Evolutionary conservation across 169 alveolate genomes (phyloP), one percentile per base, ranked within the genome.

Genomic region (Cyclospora cayetanensis): DNA sequence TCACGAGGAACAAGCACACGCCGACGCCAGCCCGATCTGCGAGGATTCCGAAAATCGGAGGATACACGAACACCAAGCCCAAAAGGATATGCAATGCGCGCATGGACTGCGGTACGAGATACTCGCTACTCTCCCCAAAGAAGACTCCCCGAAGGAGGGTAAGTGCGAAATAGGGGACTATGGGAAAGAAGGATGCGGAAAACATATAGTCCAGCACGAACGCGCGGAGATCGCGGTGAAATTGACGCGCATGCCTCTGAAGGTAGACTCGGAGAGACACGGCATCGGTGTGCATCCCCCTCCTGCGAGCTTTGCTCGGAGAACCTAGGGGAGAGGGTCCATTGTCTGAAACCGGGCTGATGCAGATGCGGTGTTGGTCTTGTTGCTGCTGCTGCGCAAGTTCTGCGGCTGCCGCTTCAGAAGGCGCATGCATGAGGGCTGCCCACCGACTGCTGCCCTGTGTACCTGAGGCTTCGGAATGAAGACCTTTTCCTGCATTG

Each of bases 131-230:
- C 25, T 50, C 79, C 12, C 63, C 79, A 53, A 86, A 68, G 52
- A 41, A 66, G 3, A 86, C 92, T 0, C 85, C 92, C 41, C 92
- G 35, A 15, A 86, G 3, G 20, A 68, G 55, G 3, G 85, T 41
- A 0, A 86, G 22, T 27, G 60, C n/a, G 52, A 86, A 86, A 63
- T 86, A 86, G n/a, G 92, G 92, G 20, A 86, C 34, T 0, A 86
- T 27, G 1, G 84, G 84, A 18, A 42, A 46, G 25, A 41, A 86
- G 34, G 79, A 34, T 18, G 41, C 72, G 31, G 77, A 18, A 7
- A 22, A 42, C 4, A 86, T 39, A 31, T 43, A 29, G 11, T 65
- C 46, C 7, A 34, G 18, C 0, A 35, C 2, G 18, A 68, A 68
- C 18, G 34, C 41, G n/a, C n/a, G n/a, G n/a, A n/a, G n/a, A n/a